Base-by-base conservation (phyloP, 345 rosid species). In the Populus davidiana region DNA sequence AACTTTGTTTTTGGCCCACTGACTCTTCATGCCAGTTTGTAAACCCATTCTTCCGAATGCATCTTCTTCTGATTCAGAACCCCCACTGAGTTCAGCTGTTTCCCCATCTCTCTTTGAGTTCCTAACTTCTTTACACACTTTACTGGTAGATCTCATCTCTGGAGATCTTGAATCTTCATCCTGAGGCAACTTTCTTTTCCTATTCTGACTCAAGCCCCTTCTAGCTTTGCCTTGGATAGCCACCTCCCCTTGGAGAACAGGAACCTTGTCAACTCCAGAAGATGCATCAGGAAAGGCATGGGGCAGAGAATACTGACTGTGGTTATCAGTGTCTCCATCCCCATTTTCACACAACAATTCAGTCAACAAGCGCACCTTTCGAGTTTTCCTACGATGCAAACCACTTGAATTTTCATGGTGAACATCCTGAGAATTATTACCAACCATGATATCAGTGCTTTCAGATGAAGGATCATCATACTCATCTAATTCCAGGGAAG, bases 291-390 rank as follows among this genome's bases (percentile, higher is more conserved):
- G 80, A 73, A 76, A 62, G 54, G 75, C 77, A 75, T 49, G 81
- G 36, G 80, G 84, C 35, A 69, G 77, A 71, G 88, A 74, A 76
- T 81, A 86, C 69, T 79, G 90, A 70, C 68, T 76, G 81, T 74
- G 77, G 9, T 62, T 71, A 73, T 77, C 77, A 27, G 27, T 66
- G 74, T 74, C 76, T 69, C 81, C 83, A 73, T 69, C 84, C 50
- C 79, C 88, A 56, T 71, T 76, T 78, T 83, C 80, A 80, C 86
- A 78, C 84, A 93, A 72, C 83, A 96, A 85, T 43, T 96, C 99
- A n/a, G 91, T 89, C 47, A 96, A 84, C 77, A 87, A 83, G 75
- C 94, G 92, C 75, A 90, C 80, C 83, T 92, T 96, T 61, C 88
- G 87, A 69, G 86, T 52, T 90, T 86, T 92, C 69, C 86, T 90